Conservation (phyloP, 1,284 basidiomycete genomes). For the Naganishia albida region DNA sequence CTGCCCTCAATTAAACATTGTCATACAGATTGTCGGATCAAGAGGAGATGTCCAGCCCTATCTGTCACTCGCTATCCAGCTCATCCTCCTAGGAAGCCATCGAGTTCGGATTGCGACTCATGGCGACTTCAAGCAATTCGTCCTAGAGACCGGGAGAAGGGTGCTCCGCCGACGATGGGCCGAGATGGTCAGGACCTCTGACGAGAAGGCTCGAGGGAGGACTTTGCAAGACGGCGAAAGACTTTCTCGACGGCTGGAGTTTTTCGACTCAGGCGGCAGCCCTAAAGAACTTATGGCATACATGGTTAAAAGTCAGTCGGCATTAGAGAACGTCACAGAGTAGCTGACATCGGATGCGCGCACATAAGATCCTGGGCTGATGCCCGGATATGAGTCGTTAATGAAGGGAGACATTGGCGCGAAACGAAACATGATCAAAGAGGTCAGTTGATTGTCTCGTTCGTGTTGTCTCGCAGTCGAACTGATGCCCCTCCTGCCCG, state of each 20-base stretch:
- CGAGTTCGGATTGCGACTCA: conserved; percentile 68
- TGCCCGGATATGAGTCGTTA: conserved; percentile 45
- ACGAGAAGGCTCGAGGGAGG: conserved; percentile 1
- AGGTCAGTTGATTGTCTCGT: not conserved
- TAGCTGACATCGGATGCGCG: not conserved
- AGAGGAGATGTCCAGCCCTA: conserved; percentile 69
- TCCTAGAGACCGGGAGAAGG: conserved; percentile 27
- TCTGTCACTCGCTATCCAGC: conserved; percentile 62
- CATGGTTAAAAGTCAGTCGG: conserved; percentile 51
- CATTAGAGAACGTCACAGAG: not conserved
- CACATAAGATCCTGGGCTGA: conserved; percentile 46
- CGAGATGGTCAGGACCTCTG: conserved; percentile 1
- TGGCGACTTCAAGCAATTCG: conserved; percentile 38
- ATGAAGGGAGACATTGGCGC: conserved; percentile 40
- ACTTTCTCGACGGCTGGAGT: conserved; percentile 45
- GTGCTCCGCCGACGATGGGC: conserved; percentile 15
- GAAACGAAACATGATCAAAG: conserved; percentile 30
- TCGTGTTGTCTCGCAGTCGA: not conserved
- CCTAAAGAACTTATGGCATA: conserved; percentile 52
- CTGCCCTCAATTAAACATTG: conserved; percentile 61
- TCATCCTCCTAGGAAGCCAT: conserved; percentile 60
- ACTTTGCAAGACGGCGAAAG: conserved; percentile 16
- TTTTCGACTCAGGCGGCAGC: conserved; percentile 49
- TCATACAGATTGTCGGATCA: conserved; percentile 67
- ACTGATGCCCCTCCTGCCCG: not conserved